Base-by-base conservation (phyloP, 2,329 filamentous ascomycete genomes). In the Chaetomiaceae sp. region DNA sequence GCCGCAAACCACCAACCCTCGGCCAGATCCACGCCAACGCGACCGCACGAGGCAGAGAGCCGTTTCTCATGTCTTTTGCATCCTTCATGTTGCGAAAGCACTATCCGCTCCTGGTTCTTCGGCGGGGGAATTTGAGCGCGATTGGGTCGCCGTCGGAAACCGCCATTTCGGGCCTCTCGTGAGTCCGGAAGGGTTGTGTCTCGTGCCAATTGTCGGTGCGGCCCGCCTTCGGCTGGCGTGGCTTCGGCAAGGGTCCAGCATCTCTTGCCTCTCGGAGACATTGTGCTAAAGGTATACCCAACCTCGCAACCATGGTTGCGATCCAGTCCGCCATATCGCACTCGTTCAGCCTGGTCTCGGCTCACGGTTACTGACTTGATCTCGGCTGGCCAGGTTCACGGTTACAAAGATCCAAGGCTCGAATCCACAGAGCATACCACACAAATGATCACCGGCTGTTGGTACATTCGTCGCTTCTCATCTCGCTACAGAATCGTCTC, bases 31-130 rank as follows among this genome's bases (percentile, higher is more conserved):
- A 22, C 45, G 25, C 12, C n/a, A 34, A 14, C n/a, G 19, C n/a
- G 19, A 23, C 14, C 14, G 22, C 47, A 31, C 27, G n/a, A 51
- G 47, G 38, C 44, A 40, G 25, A 37, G 47, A 48, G 25, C 15
- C 31, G 29, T 44, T 25, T 20, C 33, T 22, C 22, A 23, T 50
- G 27, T 20, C 37, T n/a, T 39, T 43, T 17, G 19, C 11, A 17
- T 47, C 42, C 47, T 60, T 55, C 40, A 64, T 61, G 60, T 57
- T 47, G 40, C 54, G 38, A 47, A 43, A 43, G 48, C 29, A 17
- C 22, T 37, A 34, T 45, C 38, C 23, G 17, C 15, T 44, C 38
- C 42, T 37, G 53, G 54, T 49, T 33, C 33, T 50, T 40, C 42
- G 50, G 61, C 19, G 55, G 59, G 57, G 60, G 57, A 54, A 42